Evolutionary conservation across 495 filamentous ascomycete genomes (phyloP), one percentile per base, ranked within the genome.

Genomic region (Stereocaulon alpinum): DNA sequence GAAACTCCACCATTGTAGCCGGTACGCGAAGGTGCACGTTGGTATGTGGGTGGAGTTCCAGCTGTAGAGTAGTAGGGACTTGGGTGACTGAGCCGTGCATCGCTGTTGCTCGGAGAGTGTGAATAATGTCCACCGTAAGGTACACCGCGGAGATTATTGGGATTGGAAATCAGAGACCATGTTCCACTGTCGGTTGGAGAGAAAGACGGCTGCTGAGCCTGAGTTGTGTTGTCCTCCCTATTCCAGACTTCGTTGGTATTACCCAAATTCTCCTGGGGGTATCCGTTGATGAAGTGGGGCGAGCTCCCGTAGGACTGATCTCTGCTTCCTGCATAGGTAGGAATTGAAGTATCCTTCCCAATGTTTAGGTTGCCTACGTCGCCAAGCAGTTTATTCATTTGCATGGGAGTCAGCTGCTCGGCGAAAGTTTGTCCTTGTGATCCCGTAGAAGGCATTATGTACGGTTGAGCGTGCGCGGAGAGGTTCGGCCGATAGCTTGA

Each of bases 11-110:
- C 62, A 51, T 71, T 71, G 56, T 72, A 58, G 50, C 71, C 72
- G 20, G 69, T 68, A 29, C 67, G 70, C 7, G 72, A 69, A 42
- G 69, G 59, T 34, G 77, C 75, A 20, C 77, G 74, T 44, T 80
- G 71, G 11, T 75, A 71, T 6, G 64, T 58, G 30, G 66, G 68
- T 41, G 82, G 75, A 3, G 79, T 77, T 43, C 74, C 79, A 12
- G 76, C 74, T 0, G 72, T 71, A 17, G 77, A 72, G 63, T 81
- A 84, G 58, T 84, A 79, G 1, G 85, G 77, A 63, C 80, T 84
- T 49, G 77, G 79, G 52, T 84, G 61, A 45, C 71, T 75, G 20
- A 71, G 71, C 7, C 80, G 80, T 44, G 76, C 71, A 24, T 80
- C 76, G 63, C 73, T 80, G 15, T 79, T 81, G 1, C 76, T 75